These are phyloP conservation scores for Russula earlei DNA, from an alignment of 768 basidiomycete genomes.

Conservation along the genomic window DNA sequence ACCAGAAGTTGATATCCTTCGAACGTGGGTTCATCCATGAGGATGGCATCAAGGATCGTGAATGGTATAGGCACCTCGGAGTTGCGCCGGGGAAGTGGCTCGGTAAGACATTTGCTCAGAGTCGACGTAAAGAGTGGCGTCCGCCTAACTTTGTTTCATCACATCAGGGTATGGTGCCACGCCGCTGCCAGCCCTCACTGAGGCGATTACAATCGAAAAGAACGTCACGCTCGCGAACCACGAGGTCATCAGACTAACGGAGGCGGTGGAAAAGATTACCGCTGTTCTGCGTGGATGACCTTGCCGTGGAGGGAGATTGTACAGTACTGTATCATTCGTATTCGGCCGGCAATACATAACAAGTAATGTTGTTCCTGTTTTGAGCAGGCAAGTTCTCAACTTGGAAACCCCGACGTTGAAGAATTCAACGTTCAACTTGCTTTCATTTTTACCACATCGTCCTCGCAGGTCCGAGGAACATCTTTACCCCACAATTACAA, in stretches of 20 bases:
- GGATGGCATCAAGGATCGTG: slow-evolving; percentile 66
- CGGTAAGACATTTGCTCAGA: slow-evolving; percentile 37
- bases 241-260: slow-evolving; percentile 49
- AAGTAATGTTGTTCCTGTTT: not conserved
- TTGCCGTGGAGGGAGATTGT: not conserved
- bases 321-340: not conserved
- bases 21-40: slow-evolving; percentile 76
- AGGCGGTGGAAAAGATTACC: slow-evolving; percentile 42
- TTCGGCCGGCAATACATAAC: not conserved
- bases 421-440: slow-evolving; percentile 1
- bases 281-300: slow-evolving; percentile 11
- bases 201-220: slow-evolving; percentile 63
- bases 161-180: slow-evolving; percentile 70
- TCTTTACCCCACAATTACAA: not conserved
- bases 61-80: slow-evolving; percentile 81
- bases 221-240: slow-evolving; percentile 49
- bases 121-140: not conserved
- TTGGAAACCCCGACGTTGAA: not conserved
- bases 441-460: slow-evolving; percentile 8
- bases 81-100: slow-evolving; percentile 85
- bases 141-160: not conserved
- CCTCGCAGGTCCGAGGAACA: slow-evolving; percentile 16
- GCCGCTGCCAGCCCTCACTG: slow-evolving; percentile 71
- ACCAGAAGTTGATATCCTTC: slow-evolving; percentile 59
- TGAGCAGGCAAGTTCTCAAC: not conserved